Evolutionary conservation across 768 basidiomycete species (phyloP), one percentile per base, ranked within the genome.

Genomic region (Psilocybe cyanescens): DNA sequence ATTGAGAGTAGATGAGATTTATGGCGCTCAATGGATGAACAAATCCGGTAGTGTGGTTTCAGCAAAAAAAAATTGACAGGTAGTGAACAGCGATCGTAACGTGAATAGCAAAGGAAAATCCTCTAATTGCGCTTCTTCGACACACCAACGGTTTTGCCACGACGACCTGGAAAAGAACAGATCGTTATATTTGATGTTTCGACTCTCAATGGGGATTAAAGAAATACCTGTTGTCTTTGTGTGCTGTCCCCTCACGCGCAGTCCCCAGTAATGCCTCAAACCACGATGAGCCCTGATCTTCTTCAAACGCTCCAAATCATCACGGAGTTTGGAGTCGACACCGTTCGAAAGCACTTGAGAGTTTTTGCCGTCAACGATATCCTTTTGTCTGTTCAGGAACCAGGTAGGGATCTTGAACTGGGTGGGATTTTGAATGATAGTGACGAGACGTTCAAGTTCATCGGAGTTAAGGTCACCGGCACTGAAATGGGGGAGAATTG

Each of bases 401-500:
- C 97, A 99, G 45, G 88, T 86, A 16, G 97, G 97, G 76, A 99
- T 97, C 85, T 99, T 99, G 90, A 97, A 99, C 78, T 99, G 97
- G 6, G 92, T 91, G 31, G 97, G 97, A 81, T 96, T 98, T 82
- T 99, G 97, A 77, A 99, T 97, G 79, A 99, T 99, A 61, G 93
- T 99, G 67, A 99, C 97, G 67, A 99, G 86, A 60, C 97, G 95
- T 82, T 99, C 97, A 57, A 99, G 89, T 79, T 99, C 97, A 73
- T 99, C 97, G 46, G 97, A 96, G 87, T 99, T 98, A 75, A 99
- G 91, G 71, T 99, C 97, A 67, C 97, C 97, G 70, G 97, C 97
- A 55, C 97, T 99, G 33, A 7, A 75, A 46, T 24, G 24, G 24
- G 24, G 49, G 24, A n/a, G 35, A 47, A 30, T 14, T 35, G 9